Conservation (phyloP, 805 yeast genomes). For the Yarrowia alimentaria region DNA sequence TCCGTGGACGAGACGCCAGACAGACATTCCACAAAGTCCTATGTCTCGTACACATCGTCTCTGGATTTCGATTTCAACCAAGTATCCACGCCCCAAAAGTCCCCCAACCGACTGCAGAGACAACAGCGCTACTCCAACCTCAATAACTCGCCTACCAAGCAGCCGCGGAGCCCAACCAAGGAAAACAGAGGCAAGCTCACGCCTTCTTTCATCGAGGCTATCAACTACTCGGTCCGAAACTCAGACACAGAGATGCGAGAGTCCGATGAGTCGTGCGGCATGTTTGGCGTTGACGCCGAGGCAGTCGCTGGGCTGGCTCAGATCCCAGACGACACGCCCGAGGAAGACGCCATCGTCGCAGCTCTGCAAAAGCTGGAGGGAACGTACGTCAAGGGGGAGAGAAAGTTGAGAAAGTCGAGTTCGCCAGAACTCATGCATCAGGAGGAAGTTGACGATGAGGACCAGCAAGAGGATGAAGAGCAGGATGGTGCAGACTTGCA, state of each 20-base stretch:
- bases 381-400: slow-evolving; percentile 35
- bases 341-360: slow-evolving; percentile 66
- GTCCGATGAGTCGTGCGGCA: slow-evolving; percentile 9
- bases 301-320: slow-evolving; percentile 76
- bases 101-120: background rate
- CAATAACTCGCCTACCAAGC: slow-evolving; percentile 12
- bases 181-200: slow-evolving; percentile 20
- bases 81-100: slow-evolving; percentile 10
- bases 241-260: slow-evolving; percentile 1
- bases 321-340: slow-evolving; percentile 73
- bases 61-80: slow-evolving; percentile 18
- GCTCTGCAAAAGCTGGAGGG: slow-evolving; percentile 83
- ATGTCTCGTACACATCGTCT: slow-evolving; percentile 17
- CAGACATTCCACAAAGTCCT: slow-evolving; percentile 4
- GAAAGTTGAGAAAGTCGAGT: background rate
- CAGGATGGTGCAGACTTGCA: background rate
- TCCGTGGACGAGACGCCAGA: background rate
- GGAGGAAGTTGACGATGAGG: slow-evolving; percentile 1
- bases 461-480: background rate
- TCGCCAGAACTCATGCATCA: background rate
- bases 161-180: slow-evolving; percentile 23
- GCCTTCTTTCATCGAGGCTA: slow-evolving; percentile 18
- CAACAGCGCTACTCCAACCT: slow-evolving; percentile 22
- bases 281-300: slow-evolving; percentile 41
- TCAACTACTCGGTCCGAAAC: slow-evolving; percentile 19